phyloP scores from a whole-genome alignment of 768 basidiomycete genomes.

The Tylopilus cervinicoccineus region DNA sequence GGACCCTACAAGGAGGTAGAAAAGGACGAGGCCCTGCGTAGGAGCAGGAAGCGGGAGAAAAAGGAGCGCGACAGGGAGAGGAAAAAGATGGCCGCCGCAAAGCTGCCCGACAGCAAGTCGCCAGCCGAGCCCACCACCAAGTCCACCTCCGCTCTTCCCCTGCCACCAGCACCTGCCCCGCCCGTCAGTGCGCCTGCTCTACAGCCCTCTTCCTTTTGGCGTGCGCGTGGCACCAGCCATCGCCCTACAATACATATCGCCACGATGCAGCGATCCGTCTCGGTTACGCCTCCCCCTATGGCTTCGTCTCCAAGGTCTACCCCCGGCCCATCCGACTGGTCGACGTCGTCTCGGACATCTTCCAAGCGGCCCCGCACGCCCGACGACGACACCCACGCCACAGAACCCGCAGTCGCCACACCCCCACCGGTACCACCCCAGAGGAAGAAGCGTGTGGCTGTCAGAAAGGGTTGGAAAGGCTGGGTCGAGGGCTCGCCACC shows the following conservation, averaged over 20 bases:
- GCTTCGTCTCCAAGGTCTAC: slow-evolving; percentile 66
- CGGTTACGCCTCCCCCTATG: slow-evolving; percentile 71
- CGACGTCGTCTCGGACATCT: slow-evolving; percentile 69
- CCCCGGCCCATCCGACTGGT: slow-evolving; percentile 72
- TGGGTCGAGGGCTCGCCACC: slow-evolving; percentile 86
- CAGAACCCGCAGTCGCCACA: slow-evolving; percentile 19
- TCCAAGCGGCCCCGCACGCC: slow-evolving; percentile 80
- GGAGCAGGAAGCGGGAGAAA: slow-evolving; percentile 48
- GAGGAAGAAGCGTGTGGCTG: slow-evolving; percentile 59
- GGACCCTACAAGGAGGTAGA: slow-evolving; percentile 61
- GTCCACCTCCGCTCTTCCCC: slow-evolving; percentile 17
- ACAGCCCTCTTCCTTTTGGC: slow-evolving; percentile 58
- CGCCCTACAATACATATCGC: slow-evolving; percentile 69
- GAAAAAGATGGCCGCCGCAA: slow-evolving; percentile 37
- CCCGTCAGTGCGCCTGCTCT: slow-evolving; percentile 28
- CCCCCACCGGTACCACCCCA: slow-evolving; percentile 32
- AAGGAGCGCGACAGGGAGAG: slow-evolving; percentile 48
- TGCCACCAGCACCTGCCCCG: slow-evolving; percentile 14
- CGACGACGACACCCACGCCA: slow-evolving; percentile 49
- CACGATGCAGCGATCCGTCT: slow-evolving; percentile 63
- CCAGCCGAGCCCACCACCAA: slow-evolving; percentile 13
- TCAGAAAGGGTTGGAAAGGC: slow-evolving; percentile 85
- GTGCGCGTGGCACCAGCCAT: slow-evolving; percentile 39
- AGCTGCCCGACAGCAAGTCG: slow-evolving; percentile 33
- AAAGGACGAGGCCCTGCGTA: slow-evolving; percentile 53